Evolutionary conservation across 2,329 filamentous ascomycete species (phyloP).

Genomic region (Ophiostoma australiae): DNA sequence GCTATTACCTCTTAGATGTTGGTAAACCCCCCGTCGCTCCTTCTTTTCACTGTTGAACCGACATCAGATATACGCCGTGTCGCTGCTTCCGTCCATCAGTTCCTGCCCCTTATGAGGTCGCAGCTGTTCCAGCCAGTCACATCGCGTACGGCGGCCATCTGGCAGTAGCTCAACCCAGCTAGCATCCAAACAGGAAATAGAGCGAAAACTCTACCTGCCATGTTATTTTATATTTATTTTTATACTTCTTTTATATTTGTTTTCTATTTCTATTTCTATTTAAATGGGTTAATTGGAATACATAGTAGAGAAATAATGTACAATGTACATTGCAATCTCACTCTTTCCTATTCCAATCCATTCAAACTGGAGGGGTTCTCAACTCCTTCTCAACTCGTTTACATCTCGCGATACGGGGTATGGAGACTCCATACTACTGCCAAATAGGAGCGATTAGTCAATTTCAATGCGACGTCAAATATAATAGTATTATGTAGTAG

Average conservation of each 20-base stretch:
- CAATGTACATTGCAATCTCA: background rate
- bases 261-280: background rate
- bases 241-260: background rate
- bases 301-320: too few relatives aligned
- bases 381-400: background rate
- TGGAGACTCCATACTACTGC: slow-evolving; percentile 4
- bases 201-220: slow-evolving; percentile 14
- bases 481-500: background rate
- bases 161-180: slow-evolving; percentile 12
- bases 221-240: background rate
- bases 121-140: slow-evolving; percentile 20
- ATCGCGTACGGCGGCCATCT: slow-evolving; percentile 21
- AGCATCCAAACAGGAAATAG: slow-evolving; percentile 12
- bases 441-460: background rate
- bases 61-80: background rate
- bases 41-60: too few relatives aligned
- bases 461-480: background rate
- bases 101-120: slow-evolving; percentile 19
- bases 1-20: too few relatives aligned
- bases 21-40: background rate
- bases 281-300: background rate
- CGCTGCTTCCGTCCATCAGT: background rate
- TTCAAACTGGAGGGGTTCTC: slow-evolving; percentile 10
- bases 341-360: slow-evolving; percentile 1
- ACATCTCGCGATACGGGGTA: slow-evolving; percentile 12